Base-by-base conservation (phyloP, 176 grass and related monocot genomes). In the Zoysia pacifica region DNA sequence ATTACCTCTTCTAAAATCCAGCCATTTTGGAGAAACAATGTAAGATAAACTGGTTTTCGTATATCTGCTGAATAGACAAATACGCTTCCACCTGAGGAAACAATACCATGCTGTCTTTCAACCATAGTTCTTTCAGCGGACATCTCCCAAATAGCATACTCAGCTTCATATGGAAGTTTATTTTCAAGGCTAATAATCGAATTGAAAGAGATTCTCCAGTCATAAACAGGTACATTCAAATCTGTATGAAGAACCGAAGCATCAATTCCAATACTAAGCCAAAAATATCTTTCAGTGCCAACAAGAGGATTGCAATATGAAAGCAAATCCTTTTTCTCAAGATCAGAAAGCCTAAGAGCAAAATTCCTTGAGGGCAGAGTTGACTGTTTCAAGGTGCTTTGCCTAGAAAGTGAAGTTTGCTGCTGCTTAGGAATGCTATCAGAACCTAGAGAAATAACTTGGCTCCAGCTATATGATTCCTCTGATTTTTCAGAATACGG, bases 1-100 rank as follows among this genome's bases (percentile, higher is more conserved):
- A 80, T 76, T 94, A 98, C 95, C 95, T 98, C 94, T 76, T 98
- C 95, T 84, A 91, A 75, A 87, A 85, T 64, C 95, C 95, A 98
- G 67, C 86, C 92, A 77, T 91, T 91, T 89, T 98, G 90, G 85
- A 94, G 83, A 85, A 94, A 94, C 79, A 98, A 78, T 38, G 95
- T 98, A 38, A 98, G 83, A 64, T 92, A 98, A 67, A 98, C 83
- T 45, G 85, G 73, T 89, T 89, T 98, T 46, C 86, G 82, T 82
- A 98, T 89, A 84, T 98, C 95, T 64, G 88, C 95, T 78, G 95
- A 90, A 93, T 98, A 93, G 67, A 98, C 80, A 90, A 85, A 98
- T 80, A 88, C 86, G 76, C 35, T 89, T 81, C 86, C 92, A 86
- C 90, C 92, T 78, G 95, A 86, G 9, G 68, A 65, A 56, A 98